Evolutionary conservation across 768 basidiomycete species (phyloP).

Genomic region (Scleroderma bovista): DNA sequence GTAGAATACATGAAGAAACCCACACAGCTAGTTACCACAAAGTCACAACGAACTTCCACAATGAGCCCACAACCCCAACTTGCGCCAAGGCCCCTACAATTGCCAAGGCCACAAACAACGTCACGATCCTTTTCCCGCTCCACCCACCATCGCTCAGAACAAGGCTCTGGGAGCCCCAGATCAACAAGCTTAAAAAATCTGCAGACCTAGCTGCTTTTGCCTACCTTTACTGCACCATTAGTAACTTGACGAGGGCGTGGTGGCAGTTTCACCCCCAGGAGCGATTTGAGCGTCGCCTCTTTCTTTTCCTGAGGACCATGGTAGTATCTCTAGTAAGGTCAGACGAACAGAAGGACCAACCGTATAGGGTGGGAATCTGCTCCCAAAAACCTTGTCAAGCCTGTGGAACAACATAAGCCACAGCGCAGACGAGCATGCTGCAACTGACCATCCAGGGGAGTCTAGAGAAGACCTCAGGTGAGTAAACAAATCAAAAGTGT

Average conservation of each 20-base stretch:
- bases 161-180: background rate
- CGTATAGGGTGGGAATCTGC: slow-evolving; percentile 25
- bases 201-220: background rate
- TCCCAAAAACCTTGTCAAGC: slow-evolving; percentile 21
- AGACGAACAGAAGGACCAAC: slow-evolving; percentile 7
- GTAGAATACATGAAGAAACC: background rate
- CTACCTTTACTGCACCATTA: slow-evolving; percentile 12
- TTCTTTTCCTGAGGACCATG: slow-evolving; percentile 18
- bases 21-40: background rate
- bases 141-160: background rate
- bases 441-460: slow-evolving; percentile 31
- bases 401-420: slow-evolving; percentile 10
- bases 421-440: too few species aligned
- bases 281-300: slow-evolving; percentile 13
- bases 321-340: background rate
- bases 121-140: slow-evolving; percentile 1
- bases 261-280: slow-evolving; percentile 14
- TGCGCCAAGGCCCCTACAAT: slow-evolving; percentile 3
- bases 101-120: slow-evolving; percentile 7
- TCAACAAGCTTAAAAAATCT: slow-evolving; percentile 11
- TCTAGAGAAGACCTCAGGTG: slow-evolving; percentile 57
- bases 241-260: slow-evolving; percentile 13
- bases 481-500: slow-evolving; percentile 71
- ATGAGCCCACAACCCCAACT: background rate
- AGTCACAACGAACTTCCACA: slow-evolving; percentile 5